These are phyloP conservation scores for Talaromyces islandicus DNA, from an alignment of 2,329 filamentous ascomycete genomes.

Conservation along the genomic window DNA sequence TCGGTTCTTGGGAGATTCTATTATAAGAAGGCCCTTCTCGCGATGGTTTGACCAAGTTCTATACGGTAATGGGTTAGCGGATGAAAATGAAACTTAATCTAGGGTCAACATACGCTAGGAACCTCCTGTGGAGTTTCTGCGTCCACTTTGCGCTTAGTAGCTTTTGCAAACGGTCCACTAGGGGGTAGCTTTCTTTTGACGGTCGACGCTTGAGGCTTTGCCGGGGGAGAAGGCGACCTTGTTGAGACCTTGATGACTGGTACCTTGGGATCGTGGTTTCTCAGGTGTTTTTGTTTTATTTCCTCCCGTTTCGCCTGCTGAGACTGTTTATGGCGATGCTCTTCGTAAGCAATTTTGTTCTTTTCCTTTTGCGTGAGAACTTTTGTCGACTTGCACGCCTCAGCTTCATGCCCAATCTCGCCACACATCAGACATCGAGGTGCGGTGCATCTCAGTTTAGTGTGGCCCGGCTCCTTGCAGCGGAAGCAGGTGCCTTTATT, in stretches of 20 bases:
- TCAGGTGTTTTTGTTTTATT: conserved; percentile 36
- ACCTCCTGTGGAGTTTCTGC: conserved; percentile 15
- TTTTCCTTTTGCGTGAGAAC: conserved; percentile 33
- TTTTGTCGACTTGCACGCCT: conserved; percentile 27
- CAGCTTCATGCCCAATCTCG: conserved; percentile 34
- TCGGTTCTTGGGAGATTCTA: conserved; percentile 16
- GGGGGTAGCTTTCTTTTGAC: conserved; percentile 22
- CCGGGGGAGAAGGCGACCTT: conserved; percentile 11
- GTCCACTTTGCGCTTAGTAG: conserved; percentile 15
- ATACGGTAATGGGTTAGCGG: neutral
- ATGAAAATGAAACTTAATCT: neutral
- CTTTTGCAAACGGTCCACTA: conserved; percentile 18
- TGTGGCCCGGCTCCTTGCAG: conserved; percentile 36
- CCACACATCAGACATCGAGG: conserved; percentile 41
- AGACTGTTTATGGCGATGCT: conserved; percentile 26
- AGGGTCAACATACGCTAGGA: conserved; percentile 12
- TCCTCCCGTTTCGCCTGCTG: conserved; percentile 31
- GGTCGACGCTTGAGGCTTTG: conserved; percentile 6
- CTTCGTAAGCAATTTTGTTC: conserved; percentile 29
- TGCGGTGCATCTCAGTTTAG: conserved; percentile 30
- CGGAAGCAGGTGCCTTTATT: conserved; percentile 36
- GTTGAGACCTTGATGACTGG: conserved; percentile 31
- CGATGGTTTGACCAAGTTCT: conserved; percentile 37
- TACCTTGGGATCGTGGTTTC: conserved; percentile 40
- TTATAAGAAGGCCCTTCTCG: conserved; percentile 28